These are phyloP conservation scores for Malassezia sympodialis DNA, from an alignment of 1,284 basidiomycete genomes.

Conservation along the genomic window DNA sequence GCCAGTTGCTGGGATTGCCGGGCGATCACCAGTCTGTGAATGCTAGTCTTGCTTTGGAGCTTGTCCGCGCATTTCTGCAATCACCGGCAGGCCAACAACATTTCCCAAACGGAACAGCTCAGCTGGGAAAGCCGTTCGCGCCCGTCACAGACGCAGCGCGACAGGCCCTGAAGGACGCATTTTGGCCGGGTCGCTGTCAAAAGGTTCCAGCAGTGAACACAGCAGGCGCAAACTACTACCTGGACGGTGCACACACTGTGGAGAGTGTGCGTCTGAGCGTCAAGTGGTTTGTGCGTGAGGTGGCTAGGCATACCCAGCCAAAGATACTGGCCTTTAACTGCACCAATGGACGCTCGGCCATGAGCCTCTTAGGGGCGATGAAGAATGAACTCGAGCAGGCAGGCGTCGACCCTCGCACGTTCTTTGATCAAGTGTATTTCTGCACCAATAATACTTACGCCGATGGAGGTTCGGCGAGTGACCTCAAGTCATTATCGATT, in stretches of 20 bases:
- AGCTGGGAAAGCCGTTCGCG: slow-evolving; percentile 14
- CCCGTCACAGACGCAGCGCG: slow-evolving; percentile 28
- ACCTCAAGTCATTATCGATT: slow-evolving; percentile 28
- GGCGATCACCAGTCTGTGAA: slow-evolving; percentile 85
- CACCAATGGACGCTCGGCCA: slow-evolving; percentile 75
- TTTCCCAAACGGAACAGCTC: slow-evolving; percentile 18
- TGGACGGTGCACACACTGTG: slow-evolving; percentile 90
- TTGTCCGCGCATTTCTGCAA: slow-evolving; percentile 63
- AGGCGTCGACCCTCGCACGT: slow-evolving; percentile 47
- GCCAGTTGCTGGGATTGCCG: slow-evolving; percentile 58
- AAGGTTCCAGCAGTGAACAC: slow-evolving; percentile 55
- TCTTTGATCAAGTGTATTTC: slow-evolving; percentile 78
- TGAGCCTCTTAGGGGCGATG: slow-evolving; percentile 61
- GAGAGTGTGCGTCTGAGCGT: slow-evolving; percentile 81
- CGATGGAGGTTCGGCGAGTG: slow-evolving; percentile 77
- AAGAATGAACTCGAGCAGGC: slow-evolving; percentile 42
- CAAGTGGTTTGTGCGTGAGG: slow-evolving; percentile 59
- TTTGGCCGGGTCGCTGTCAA: slow-evolving; percentile 97
- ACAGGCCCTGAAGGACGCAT: slow-evolving; percentile 53
- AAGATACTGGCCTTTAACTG: slow-evolving; percentile 88
- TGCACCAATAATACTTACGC: slow-evolving; percentile 91
- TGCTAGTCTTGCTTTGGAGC: slow-evolving; percentile 71
- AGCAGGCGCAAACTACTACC: slow-evolving; percentile 62
- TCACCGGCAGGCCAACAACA: slow-evolving; percentile 40
- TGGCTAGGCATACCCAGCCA: slow-evolving; percentile 10